phyloP scores from a whole-genome alignment of 306 rosid genomes.

The Delonix regia region DNA sequence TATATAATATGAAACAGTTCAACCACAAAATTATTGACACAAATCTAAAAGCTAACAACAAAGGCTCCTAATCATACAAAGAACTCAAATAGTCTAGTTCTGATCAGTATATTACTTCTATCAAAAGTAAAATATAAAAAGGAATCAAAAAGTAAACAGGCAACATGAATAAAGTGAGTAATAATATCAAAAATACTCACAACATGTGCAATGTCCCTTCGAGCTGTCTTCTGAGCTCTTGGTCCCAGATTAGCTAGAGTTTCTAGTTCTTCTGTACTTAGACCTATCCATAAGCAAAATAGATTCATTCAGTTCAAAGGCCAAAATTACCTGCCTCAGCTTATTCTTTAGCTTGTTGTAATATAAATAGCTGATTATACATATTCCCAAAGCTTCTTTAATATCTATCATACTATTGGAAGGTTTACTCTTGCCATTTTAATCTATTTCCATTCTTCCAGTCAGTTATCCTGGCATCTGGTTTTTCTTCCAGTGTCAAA shows the following conservation, averaged over 20 bases:
- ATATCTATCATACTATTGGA: neutral
- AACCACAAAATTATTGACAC: neutral
- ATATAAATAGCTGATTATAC: neutral
- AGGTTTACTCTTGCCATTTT: neutral
- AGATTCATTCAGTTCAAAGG: slow-evolving; percentile 2
- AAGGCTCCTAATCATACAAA: neutral
- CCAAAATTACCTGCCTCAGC: neutral
- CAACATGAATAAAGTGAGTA: slow-evolving; percentile 21
- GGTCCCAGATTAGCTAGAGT: slow-evolving; percentile 76
- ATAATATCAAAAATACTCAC: slow-evolving; percentile 56
- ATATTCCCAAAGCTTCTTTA: slow-evolving; percentile 2
- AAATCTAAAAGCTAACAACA: neutral
- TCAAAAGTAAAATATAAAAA: neutral
- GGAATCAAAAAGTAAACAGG: neutral
- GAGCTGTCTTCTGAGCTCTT: slow-evolving; percentile 82
- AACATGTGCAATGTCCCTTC: slow-evolving; percentile 91
- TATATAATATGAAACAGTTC: neutral
- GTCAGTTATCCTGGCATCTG: neutral
- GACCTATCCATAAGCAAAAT: slow-evolving; percentile 53
- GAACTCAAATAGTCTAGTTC: neutral
- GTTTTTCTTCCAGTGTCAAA: neutral
- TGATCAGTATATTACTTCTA: neutral
- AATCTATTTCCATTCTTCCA: neutral
- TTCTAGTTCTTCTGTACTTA: slow-evolving; percentile 71
- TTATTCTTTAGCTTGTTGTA: neutral